Conservation (phyloP, 2,329 filamentous ascomycete genomes). For the Colletotrichum tabaci region DNA sequence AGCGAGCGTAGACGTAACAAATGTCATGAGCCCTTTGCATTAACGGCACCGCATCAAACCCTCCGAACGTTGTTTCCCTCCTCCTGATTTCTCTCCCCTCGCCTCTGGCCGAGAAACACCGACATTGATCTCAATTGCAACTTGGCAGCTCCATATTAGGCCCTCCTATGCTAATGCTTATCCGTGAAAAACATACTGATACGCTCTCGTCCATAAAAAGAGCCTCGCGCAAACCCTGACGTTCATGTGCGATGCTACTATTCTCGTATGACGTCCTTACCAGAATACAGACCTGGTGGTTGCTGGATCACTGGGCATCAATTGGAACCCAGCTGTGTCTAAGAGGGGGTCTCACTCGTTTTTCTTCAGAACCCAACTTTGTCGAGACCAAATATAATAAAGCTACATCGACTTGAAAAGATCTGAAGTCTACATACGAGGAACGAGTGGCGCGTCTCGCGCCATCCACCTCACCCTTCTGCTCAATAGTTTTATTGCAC, state of each 20-base stretch:
- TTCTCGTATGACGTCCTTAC: background rate
- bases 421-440: background rate
- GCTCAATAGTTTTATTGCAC: background rate
- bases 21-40: background rate
- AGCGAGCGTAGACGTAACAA: constrained; percentile 18
- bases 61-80: background rate
- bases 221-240: background rate
- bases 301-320: background rate
- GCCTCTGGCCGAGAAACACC: background rate
- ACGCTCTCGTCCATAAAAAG: background rate
- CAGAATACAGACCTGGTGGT: background rate
- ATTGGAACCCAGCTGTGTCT: background rate
- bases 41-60: background rate
- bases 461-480: background rate
- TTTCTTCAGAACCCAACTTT: background rate
- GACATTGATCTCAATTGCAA: background rate
- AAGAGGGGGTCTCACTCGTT: background rate
- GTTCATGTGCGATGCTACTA: constrained; percentile 24
- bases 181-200: background rate
- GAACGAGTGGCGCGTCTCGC: background rate
- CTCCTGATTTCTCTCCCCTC: no score
- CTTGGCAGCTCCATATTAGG: background rate
- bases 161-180: constrained; percentile 10
- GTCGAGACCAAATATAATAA: no score
- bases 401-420: background rate